Base-by-base conservation (phyloP, 148 eudicot species). In the Heliosperma pusillum region DNA sequence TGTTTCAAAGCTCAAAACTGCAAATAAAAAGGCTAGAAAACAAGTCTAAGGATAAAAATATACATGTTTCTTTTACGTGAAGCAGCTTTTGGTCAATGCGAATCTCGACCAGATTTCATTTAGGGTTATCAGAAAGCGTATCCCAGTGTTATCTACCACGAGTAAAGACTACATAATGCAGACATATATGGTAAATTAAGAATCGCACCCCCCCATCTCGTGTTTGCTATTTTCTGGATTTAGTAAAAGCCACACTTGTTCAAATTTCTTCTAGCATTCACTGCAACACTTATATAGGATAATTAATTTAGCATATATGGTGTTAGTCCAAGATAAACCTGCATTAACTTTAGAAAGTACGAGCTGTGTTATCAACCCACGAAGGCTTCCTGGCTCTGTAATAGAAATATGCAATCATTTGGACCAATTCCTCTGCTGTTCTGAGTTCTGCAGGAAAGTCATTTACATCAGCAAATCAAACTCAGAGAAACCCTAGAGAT, bases 361-460 rank as follows among this genome's bases (percentile, higher is more conserved):
- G 73, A 79, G 87, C 85, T 5, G 80, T 82, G 61, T 84, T 87
- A 53, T 83, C 82, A 63, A 94, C 77, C 81, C 91, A 94, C 1
- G 93, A 82, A 76, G 98, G 98, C 81, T 83, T 92, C 80, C 85
- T 94, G n/a, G 98, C 95, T 19, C 88, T 91, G 77, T 91, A 94
- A 69, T 89, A 91, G 73, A 94, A 94, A 75, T 85, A 86, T 10
- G 98, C 98, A 70, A 91, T 94, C 97, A 94, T 94, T 26, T 84
- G 93, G 25, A 94, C 93, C 90, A 94, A 80, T 84, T 94, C 98
- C 42, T 94, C 96, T 45, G 95, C 82, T 33, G 88, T 83, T 80
- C 97, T 89, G 63, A 78, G 53, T 36, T 87, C 98, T 94, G 90
- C 74, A 81, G 26, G 72, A 20, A 64, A 57, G 42, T 68, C 78